Conservation (phyloP, 306 rosid genomes). For the Nissolia schottii region DNA sequence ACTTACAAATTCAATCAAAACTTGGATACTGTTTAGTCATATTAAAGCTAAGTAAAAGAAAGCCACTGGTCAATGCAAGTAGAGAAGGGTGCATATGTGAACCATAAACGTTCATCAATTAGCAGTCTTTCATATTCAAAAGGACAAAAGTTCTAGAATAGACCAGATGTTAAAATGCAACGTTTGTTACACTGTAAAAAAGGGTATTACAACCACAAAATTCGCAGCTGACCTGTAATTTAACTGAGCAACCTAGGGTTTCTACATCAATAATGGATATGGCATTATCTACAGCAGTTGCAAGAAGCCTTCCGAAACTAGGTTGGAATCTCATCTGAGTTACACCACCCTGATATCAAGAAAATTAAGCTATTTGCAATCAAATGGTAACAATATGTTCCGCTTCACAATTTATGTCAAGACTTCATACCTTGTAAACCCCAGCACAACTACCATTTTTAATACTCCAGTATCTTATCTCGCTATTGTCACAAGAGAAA, state of each 20-base stretch:
- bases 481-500: conserved; percentile 68
- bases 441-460: conserved; percentile 64
- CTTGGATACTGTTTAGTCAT: too few relatives aligned
- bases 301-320: conserved; percentile 59
- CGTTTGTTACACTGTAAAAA: neutral
- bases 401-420: neutral
- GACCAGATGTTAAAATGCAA: neutral
- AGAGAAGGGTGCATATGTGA: neutral
- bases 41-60: neutral
- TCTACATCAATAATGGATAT: conserved; percentile 65
- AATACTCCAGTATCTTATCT: conserved; percentile 82
- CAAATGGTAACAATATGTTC: neutral
- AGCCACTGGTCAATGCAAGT: neutral
- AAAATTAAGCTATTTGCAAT: neutral
- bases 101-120: neutral
- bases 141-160: neutral
- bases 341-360: conserved; percentile 64
- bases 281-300: conserved; percentile 51
- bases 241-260: conserved; percentile 42
- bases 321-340: conserved; percentile 83
- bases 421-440: conserved; percentile 56
- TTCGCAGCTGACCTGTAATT: conserved; percentile 48
- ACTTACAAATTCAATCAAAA: neutral
- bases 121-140: neutral
- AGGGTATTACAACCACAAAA: neutral